Percentiles rank a stretch among this genome's conserved stretches.
Evolutionary conservation across 2,329 filamentous ascomycete genomes (phyloP).

Genomic region (Elsinoe ampelina): DNA sequence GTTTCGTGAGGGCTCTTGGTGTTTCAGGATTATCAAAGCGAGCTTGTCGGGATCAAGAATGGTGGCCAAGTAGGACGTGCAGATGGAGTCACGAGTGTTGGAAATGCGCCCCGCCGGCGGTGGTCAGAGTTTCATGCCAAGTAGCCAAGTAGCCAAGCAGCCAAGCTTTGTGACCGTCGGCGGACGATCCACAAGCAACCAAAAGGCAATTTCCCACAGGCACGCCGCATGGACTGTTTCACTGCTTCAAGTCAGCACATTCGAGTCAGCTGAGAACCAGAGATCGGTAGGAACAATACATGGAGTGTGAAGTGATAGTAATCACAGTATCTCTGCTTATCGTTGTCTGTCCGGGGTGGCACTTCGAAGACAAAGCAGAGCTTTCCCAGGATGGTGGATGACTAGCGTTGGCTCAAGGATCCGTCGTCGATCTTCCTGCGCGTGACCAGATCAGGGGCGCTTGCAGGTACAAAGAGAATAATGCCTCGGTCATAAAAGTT

Average conservation of each 20-base stretch:
- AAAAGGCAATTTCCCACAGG: background rate
- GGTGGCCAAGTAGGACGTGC: background rate
- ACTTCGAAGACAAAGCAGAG: background rate
- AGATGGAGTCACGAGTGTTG: background rate
- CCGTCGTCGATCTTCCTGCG: background rate
- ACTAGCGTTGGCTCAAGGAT: background rate
- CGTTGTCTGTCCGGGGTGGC: background rate
- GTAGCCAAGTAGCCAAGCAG: background rate
- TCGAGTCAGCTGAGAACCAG: background rate
- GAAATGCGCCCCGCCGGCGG: background rate
- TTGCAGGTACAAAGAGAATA: background rate
- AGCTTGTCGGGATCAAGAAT: conserved; percentile 9
- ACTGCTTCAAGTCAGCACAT: background rate
- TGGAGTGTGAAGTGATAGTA: background rate
- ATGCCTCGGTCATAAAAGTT: background rate
- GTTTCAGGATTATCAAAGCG: conserved; percentile 7
- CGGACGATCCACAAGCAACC: background rate
- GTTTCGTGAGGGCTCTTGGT: background rate
- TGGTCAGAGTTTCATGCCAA: background rate
- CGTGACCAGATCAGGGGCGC: background rate
- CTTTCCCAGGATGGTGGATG: background rate
- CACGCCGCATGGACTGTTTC: background rate
- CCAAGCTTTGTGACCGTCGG: background rate
- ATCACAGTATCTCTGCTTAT: background rate
- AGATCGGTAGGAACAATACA: background rate